These are phyloP conservation scores for Globisporangium middletonii DNA, from an alignment of 352 stramenopile genomes.

Conservation along the genomic window DNA sequence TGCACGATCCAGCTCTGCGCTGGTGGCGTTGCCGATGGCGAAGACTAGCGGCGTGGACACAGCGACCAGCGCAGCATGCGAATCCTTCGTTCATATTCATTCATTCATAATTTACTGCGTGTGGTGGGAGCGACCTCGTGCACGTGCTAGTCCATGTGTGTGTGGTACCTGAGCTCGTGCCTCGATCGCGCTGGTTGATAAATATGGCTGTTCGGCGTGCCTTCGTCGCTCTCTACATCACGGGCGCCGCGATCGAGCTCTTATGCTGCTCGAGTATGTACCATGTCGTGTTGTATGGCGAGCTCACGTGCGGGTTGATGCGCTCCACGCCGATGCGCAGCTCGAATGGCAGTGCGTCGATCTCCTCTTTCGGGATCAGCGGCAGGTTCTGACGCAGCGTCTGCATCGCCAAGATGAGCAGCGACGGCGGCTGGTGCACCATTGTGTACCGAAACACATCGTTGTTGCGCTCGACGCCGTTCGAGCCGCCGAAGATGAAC, in stretches of 20 bases:
- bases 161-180: neutral
- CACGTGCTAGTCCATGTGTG: neutral
- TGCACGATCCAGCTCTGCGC: constrained; percentile 67
- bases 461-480: constrained; percentile 79
- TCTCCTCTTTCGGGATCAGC: constrained; percentile 27
- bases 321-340: constrained; percentile 56
- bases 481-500: constrained; percentile 81
- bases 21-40: constrained; percentile 54
- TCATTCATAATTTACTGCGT: constrained; percentile 26
- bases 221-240: constrained; percentile 29
- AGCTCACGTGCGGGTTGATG: constrained; percentile 65
- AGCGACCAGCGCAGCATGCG: neutral
- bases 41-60: constrained; percentile 28
- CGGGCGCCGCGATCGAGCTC: constrained; percentile 22
- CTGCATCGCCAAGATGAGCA: constrained; percentile 70
- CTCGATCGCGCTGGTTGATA: constrained; percentile 25
- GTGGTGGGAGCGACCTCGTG: neutral
- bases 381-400: constrained; percentile 42
- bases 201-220: constrained; percentile 30
- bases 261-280: constrained; percentile 50
- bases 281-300: constrained; percentile 62
- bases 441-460: constrained; percentile 69
- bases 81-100: neutral
- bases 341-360: constrained; percentile 53
- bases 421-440: constrained; percentile 49